phyloP scores from a whole-genome alignment of 176 grass and related monocot species.

The Aegilops tauschii region DNA sequence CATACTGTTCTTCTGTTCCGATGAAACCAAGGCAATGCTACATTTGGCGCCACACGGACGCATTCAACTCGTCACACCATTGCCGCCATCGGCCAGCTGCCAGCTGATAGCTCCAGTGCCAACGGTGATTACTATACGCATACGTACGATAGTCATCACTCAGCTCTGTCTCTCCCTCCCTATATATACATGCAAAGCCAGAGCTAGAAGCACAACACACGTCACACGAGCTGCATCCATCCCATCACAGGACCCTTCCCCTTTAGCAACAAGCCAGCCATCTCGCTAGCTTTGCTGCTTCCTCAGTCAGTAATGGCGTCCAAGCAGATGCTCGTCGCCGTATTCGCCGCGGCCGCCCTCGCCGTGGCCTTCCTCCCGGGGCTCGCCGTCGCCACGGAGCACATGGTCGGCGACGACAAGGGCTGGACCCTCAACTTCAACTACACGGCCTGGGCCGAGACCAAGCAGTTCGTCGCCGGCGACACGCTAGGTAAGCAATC shows the following conservation, averaged over 20 bases:
- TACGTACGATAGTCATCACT: not conserved
- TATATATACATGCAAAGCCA: not conserved
- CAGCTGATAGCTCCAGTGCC: not conserved
- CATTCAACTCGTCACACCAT: not conserved
- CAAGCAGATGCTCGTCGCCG: constrained; percentile 15
- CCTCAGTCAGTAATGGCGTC: constrained; percentile 38
- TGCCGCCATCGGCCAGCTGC: constrained; percentile 34
- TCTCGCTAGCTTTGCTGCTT: not conserved
- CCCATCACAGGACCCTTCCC: not conserved
- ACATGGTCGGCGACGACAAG: constrained; percentile 32
- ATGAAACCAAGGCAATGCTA: not conserved
- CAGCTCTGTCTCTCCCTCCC: not conserved
- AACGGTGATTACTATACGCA: not conserved
- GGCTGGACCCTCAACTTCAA: constrained; percentile 34
- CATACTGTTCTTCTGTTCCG: not conserved
- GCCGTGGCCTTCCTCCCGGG: constrained; percentile 5
- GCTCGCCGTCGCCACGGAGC: constrained; percentile 21
- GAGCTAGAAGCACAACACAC: not conserved
- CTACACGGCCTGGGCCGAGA: constrained; percentile 37
- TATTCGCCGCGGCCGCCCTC: not conserved
- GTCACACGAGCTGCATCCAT: not conserved
- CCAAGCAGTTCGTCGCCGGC: constrained; percentile 47
- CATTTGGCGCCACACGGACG: not conserved
- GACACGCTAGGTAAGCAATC: constrained; percentile 43
- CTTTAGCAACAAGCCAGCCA: not conserved